phyloP scores from a whole-genome alignment of 805 yeast genomes.

The Sugiyamaella floridensis region DNA sequence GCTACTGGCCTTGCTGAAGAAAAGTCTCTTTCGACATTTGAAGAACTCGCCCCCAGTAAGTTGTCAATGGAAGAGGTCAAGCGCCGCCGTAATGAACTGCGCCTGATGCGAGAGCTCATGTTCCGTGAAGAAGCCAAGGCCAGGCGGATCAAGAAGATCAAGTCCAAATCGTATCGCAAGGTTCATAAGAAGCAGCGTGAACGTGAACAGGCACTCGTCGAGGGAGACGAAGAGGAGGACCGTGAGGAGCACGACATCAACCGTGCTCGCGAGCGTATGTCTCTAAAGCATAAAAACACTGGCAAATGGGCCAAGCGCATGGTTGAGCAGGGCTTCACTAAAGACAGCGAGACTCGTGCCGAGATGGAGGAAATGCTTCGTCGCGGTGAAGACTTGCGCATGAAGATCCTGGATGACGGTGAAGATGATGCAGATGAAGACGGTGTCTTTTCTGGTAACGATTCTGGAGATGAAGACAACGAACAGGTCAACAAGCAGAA shows the following conservation, averaged over 20 bases:
- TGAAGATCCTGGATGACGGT: constrained; percentile 65
- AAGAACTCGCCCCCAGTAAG: constrained; percentile 76
- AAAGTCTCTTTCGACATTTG: constrained; percentile 73
- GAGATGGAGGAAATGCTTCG: constrained; percentile 93
- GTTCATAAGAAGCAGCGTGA: constrained; percentile 78
- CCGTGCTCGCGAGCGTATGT: constrained; percentile 90
- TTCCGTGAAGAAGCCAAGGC: constrained; percentile 91
- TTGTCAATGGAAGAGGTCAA: constrained; percentile 72
- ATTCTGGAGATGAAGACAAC: constrained; percentile 23
- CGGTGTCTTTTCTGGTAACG: constrained; percentile 40
- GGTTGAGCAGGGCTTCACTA: constrained; percentile 83
- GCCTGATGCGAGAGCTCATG: constrained; percentile 93
- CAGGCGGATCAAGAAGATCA: constrained; percentile 86
- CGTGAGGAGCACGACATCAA: constrained; percentile 60
- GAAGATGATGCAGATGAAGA: constrained; percentile 35
- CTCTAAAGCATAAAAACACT: constrained; percentile 79
- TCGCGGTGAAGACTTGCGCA: constrained; percentile 70
- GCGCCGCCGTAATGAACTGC: constrained; percentile 70
- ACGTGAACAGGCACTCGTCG: constrained; percentile 61
- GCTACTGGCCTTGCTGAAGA: constrained; percentile 67
- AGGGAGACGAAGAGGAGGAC: constrained; percentile 43
- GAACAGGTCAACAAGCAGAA: constrained; percentile 22
- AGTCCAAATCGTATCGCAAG: constrained; percentile 81
- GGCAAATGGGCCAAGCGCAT: constrained; percentile 86
- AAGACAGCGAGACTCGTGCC: constrained; percentile 74